phyloP scores from a whole-genome alignment of 169 alveolate genomes.

The Eimeria brunetti region DNA sequence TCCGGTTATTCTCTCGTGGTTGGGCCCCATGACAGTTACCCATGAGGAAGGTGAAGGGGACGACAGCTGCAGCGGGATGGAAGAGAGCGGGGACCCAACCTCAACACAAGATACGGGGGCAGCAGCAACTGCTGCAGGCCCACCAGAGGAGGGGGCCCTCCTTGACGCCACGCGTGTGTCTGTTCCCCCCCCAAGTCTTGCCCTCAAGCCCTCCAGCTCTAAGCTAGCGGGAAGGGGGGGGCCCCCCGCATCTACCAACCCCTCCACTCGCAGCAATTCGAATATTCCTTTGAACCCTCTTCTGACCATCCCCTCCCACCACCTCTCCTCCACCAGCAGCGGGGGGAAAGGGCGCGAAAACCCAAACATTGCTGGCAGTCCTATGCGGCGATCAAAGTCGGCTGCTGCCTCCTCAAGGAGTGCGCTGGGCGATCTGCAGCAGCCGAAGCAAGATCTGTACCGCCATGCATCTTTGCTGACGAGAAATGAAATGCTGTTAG shows the following conservation, averaged over 20 bases:
- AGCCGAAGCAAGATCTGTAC: constrained; percentile 25
- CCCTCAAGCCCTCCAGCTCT: constrained; percentile 47
- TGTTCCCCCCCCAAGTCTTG: constrained; percentile 67
- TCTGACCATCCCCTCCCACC: constrained; percentile 51
- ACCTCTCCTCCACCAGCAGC: constrained; percentile 11
- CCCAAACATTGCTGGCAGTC: constrained; percentile 24
- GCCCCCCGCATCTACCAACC: not conserved
- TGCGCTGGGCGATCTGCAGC: constrained; percentile 28
- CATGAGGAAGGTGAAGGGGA: not conserved
- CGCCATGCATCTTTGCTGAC: constrained; percentile 40
- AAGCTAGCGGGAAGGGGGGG: constrained; percentile 43
- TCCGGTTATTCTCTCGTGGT: constrained; percentile 79
- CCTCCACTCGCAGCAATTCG: not conserved
- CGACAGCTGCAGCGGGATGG: constrained; percentile 22
- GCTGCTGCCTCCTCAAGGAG: constrained; percentile 59
- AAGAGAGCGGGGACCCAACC: constrained; percentile 8
- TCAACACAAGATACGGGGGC: not conserved
- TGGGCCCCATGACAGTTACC: constrained; percentile 74
- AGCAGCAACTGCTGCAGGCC: constrained; percentile 40
- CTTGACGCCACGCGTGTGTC: constrained; percentile 25
- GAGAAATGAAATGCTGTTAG: constrained; percentile 13
- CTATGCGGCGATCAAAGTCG: constrained; percentile 65
- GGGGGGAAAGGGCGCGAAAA: not conserved
- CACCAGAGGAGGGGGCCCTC: constrained; percentile 20
- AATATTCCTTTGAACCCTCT: constrained; percentile 9